phyloP scores from a whole-genome alignment of 768 basidiomycete genomes.

The Serendipita indica region DNA sequence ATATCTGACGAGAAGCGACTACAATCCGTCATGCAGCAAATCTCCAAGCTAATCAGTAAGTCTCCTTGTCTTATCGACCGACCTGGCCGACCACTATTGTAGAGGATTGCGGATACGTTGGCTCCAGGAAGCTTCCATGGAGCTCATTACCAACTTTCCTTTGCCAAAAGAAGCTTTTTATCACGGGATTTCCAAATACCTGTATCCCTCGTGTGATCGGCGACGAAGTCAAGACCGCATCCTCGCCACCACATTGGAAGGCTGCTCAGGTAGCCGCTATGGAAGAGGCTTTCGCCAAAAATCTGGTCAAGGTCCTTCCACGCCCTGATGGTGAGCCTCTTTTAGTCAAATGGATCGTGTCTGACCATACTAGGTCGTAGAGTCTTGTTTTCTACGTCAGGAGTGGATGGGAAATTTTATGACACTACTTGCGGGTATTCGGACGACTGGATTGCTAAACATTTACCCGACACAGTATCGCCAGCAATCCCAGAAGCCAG shows the following conservation, averaged over 20 bases:
- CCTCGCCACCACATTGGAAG: constrained; percentile 4
- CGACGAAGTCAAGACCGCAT: constrained; percentile 1
- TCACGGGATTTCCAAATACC: constrained; percentile 8
- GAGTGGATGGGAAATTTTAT: constrained; percentile 3
- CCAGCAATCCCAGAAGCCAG: neutral
- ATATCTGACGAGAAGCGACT: constrained; percentile 1
- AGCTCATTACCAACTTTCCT: neutral
- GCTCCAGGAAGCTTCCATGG: constrained; percentile 6
- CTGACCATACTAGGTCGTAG: neutral
- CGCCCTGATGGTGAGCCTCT: neutral
- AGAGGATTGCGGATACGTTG: neutral
- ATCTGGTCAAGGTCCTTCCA: neutral
- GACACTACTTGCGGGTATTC: constrained; percentile 2
- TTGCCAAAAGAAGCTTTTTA: neutral
- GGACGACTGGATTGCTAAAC: neutral
- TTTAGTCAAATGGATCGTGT: neutral
- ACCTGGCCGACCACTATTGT: neutral
- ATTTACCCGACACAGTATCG: neutral
- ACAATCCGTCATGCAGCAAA: neutral
- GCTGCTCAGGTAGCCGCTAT: neutral
- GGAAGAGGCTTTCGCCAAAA: neutral
- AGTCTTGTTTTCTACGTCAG: neutral
- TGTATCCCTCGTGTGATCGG: neutral
- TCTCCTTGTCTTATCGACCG: neutral
- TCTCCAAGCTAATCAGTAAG: neutral